Evolutionary conservation across 805 yeast genomes (phyloP).

Genomic region (Metschnikowia colocasiae): DNA sequence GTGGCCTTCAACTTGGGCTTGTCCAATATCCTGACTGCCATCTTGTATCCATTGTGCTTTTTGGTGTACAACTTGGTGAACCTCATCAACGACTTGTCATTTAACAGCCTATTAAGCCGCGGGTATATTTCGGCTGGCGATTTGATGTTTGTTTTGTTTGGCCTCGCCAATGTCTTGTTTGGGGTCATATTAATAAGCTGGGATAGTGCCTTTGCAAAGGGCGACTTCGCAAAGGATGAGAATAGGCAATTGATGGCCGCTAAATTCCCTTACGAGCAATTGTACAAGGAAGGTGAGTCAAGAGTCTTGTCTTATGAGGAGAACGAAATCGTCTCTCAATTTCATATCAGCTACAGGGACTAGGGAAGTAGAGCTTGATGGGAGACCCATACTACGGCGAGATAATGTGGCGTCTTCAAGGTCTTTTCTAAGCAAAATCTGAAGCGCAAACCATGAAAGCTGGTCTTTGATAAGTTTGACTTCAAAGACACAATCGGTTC

Average conservation of each 20-base stretch:
- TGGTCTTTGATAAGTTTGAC: conserved; percentile 5
- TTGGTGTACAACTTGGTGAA: conserved; percentile 75
- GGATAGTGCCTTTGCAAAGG: conserved; percentile 33
- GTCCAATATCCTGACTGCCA: conserved; percentile 64
- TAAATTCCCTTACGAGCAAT: conserved; percentile 19
- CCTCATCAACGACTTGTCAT: conserved; percentile 43
- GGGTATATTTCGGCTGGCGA: conserved; percentile 44
- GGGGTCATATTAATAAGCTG: conserved; percentile 71
- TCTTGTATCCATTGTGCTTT: conserved; percentile 80
- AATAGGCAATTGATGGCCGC: conserved; percentile 11
- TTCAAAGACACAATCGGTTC: background rate
- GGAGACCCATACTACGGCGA: background rate
- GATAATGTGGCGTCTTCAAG: background rate
- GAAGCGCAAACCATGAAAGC: conserved; percentile 3
- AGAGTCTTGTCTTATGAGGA: conserved; percentile 18
- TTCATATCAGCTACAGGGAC: conserved; percentile 5
- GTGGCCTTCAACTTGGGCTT: conserved; percentile 73
- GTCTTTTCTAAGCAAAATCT: background rate
- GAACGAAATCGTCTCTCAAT: conserved; percentile 13
- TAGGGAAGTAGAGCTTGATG: background rate
- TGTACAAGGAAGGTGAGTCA: conserved; percentile 5
- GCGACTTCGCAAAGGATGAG: conserved; percentile 5
- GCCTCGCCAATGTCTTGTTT: conserved; percentile 49
- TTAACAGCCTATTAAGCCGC: conserved; percentile 58
- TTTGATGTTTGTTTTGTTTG: conserved; percentile 43